These are phyloP conservation scores for Ceriops zippeliana DNA, from an alignment of 345 rosid genomes.

Conservation along the genomic window DNA sequence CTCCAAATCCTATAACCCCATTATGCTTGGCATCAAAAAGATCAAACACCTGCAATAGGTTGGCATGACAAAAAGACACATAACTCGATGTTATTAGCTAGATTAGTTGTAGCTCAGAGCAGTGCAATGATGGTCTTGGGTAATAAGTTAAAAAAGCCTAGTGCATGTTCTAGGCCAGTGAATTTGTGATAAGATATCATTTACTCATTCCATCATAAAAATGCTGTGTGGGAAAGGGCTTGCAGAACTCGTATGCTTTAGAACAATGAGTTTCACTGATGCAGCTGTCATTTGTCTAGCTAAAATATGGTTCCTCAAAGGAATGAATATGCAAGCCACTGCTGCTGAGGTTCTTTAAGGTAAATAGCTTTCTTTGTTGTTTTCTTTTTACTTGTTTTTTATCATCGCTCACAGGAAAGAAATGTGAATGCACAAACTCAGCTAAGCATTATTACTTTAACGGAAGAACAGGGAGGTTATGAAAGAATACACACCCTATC, in stretches of 20 bases:
- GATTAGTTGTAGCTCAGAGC: no score
- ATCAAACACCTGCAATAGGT: constrained; percentile 48
- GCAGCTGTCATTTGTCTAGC: neutral
- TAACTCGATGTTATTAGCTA: no score
- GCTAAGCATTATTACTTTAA: neutral
- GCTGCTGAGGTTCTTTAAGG: neutral
- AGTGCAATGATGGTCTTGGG: neutral
- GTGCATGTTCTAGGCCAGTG: neutral
- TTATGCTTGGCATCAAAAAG: constrained; percentile 57
- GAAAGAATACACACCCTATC: constrained; percentile 54
- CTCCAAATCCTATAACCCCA: constrained; percentile 67
- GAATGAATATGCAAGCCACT: neutral
- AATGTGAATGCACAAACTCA: neutral
- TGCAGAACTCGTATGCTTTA: no score
- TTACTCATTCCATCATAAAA: neutral
- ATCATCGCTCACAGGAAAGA: neutral
- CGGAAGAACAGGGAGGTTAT: neutral
- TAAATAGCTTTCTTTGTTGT: neutral
- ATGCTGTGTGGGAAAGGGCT: neutral
- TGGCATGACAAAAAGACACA: constrained; percentile 3
- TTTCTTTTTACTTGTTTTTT: no score
- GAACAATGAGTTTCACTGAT: neutral
- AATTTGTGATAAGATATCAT: neutral
- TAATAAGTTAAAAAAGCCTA: neutral
- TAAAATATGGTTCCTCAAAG: neutral